These are phyloP conservation scores for Penicillium brasilianum DNA, from an alignment of 2,329 filamentous ascomycete species.

Conservation along the genomic window DNA sequence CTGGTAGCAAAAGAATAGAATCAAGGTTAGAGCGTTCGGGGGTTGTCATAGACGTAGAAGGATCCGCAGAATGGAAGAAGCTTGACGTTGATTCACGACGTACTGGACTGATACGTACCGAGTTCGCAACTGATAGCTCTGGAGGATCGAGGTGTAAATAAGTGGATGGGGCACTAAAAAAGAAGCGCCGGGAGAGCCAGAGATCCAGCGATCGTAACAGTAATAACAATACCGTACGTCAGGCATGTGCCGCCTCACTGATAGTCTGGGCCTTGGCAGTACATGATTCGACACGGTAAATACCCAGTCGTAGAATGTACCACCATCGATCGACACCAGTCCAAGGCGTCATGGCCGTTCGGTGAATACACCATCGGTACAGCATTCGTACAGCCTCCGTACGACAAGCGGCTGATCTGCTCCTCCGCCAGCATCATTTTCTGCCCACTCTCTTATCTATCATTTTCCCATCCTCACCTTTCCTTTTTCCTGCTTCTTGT, in stretches of 20 bases:
- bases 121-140: background rate
- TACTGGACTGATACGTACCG: too few relatives aligned
- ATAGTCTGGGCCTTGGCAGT: conserved; percentile 15
- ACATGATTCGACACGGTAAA: too few relatives aligned
- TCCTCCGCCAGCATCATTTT: conserved; percentile 23
- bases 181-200: conserved; percentile 25
- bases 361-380: conserved; percentile 13
- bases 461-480: conserved; percentile 23
- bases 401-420: conserved; percentile 28
- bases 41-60: background rate
- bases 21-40: background rate
- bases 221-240: conserved; percentile 22
- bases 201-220: conserved; percentile 20
- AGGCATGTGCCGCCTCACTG: conserved; percentile 10
- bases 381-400: conserved; percentile 2
- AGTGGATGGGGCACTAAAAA: conserved; percentile 28
- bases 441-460: conserved; percentile 29
- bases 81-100: background rate
- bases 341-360: conserved; percentile 19
- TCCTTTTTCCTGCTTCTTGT: conserved; percentile 13
- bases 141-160: conserved; percentile 3
- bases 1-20: background rate
- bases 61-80: background rate
- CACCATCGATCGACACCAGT: conserved; percentile 18
- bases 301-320: too few relatives aligned